These are phyloP conservation scores for Cyphellophora attinorum DNA, from an alignment of 2,329 filamentous ascomycete species.

Conservation along the genomic window DNA sequence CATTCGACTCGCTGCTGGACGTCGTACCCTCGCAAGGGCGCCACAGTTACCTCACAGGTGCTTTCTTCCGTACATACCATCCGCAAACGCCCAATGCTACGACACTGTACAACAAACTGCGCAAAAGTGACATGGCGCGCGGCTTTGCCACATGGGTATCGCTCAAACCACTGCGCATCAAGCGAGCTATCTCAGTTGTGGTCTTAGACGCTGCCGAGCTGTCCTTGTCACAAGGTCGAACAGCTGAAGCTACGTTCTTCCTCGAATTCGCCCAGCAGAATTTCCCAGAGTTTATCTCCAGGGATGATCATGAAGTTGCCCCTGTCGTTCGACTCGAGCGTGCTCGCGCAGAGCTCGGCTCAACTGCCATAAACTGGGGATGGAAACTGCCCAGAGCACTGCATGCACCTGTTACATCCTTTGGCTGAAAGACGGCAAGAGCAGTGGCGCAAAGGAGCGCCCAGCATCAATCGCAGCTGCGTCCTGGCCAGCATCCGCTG, in stretches of 20 bases:
- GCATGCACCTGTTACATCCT: no score
- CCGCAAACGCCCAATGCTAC: constrained; percentile 25
- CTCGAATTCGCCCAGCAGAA: constrained; percentile 14
- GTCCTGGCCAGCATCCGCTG: no score
- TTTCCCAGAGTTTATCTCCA: constrained; percentile 12
- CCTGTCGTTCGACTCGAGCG: constrained; percentile 6
- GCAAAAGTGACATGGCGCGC: constrained; percentile 15
- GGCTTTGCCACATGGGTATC: constrained; percentile 9
- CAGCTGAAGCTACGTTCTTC: constrained; percentile 9
- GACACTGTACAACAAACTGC: constrained; percentile 5
- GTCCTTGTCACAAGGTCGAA: constrained; percentile 22
- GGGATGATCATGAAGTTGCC: constrained; percentile 1
- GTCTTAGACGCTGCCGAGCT: constrained; percentile 29
- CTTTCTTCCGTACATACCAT: constrained; percentile 27
- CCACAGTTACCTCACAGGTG: constrained; percentile 21
- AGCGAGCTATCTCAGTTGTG: constrained; percentile 23
- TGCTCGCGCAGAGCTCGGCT: constrained; percentile 4
- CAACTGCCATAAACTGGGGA: no score
- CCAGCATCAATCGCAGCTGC: no score
- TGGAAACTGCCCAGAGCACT: no score
- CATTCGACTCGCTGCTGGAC: constrained; percentile 25
- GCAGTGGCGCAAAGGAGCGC: no score
- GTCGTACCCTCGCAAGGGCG: constrained; percentile 12
- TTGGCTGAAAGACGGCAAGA: no score
- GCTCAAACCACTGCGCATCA: constrained; percentile 9